These are phyloP conservation scores for Lachancea fermentati DNA, from an alignment of 805 yeast species.

Conservation along the genomic window DNA sequence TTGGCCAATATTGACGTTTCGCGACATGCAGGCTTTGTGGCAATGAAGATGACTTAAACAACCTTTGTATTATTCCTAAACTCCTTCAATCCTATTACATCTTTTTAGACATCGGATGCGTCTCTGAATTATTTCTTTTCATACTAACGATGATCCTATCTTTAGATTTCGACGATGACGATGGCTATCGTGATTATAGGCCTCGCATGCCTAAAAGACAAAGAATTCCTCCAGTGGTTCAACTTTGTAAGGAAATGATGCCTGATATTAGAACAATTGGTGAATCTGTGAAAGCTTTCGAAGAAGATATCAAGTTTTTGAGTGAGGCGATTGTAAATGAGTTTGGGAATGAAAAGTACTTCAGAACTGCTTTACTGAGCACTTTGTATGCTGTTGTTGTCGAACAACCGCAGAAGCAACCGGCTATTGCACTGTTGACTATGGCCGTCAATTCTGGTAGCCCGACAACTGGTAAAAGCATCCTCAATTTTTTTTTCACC, in stretches of 20 bases:
- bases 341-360: conserved; percentile 54
- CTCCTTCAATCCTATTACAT: not conserved
- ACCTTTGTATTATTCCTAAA: not conserved
- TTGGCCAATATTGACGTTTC: not conserved
- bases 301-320: conserved; percentile 60
- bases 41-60: not conserved
- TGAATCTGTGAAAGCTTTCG: conserved; percentile 47
- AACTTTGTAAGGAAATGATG: conserved; percentile 43
- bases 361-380: conserved; percentile 52
- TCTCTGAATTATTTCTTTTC: too few relatives aligned
- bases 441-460: conserved; percentile 60
- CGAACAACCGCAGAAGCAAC: conserved; percentile 90
- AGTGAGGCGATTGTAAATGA: conserved; percentile 61
- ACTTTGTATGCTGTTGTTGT: conserved; percentile 63
- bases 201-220: conserved; percentile 32
- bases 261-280: conserved; percentile 54
- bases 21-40: not conserved
- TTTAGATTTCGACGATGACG: conserved; percentile 28
- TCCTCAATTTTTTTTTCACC: conserved; percentile 63
- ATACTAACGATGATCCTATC: conserved; percentile 18
- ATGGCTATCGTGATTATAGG: conserved; percentile 28
- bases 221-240: conserved; percentile 41
- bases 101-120: too few relatives aligned
- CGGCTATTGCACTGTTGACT: conserved; percentile 62
- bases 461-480: conserved; percentile 59